Percentiles rank a stretch among this genome's conserved stretches.
phyloP scores from a whole-genome alignment of 2,329 filamentous ascomycete species.

The Emergomyces orientalis region DNA sequence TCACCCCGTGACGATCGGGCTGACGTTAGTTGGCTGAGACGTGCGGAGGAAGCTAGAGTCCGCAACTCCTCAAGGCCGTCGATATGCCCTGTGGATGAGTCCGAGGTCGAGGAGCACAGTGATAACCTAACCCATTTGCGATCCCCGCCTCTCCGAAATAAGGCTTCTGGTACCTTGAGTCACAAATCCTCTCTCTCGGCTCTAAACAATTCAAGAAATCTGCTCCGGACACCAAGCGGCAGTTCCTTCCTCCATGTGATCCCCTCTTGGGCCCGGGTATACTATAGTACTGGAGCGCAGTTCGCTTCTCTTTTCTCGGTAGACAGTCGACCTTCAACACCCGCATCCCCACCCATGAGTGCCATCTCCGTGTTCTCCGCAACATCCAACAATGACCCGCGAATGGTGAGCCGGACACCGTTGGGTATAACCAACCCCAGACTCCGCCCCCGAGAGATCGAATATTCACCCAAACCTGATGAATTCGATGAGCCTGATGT shows the following conservation, averaged over 20 bases:
- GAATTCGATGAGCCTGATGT: slow-evolving; percentile 4
- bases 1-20: slow-evolving; percentile 16
- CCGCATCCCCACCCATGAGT: slow-evolving; percentile 37
- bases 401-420: slow-evolving; percentile 24
- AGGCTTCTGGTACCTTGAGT: slow-evolving; percentile 27
- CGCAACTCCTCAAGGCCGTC: slow-evolving; percentile 21
- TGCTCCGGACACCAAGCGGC: slow-evolving; percentile 36
- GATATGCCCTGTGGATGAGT: slow-evolving; percentile 28
- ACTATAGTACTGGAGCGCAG: slow-evolving; percentile 54
- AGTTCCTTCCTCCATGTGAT: slow-evolving; percentile 37
- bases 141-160: slow-evolving; percentile 20
- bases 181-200: slow-evolving; percentile 38
- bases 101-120: slow-evolving; percentile 26
- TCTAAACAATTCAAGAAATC: slow-evolving; percentile 30
- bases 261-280: slow-evolving; percentile 49
- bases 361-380: slow-evolving; percentile 18
- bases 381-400: slow-evolving; percentile 23
- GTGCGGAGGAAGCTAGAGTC: slow-evolving; percentile 9
- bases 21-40: not conserved
- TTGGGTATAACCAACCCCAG: slow-evolving; percentile 25
- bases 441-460: slow-evolving; percentile 13
- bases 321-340: slow-evolving; percentile 27
- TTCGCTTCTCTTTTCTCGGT: slow-evolving; percentile 33
- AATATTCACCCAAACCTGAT: slow-evolving; percentile 8
- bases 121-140: slow-evolving; percentile 32